Conservation (phyloP, 805 yeast species). For the Saccharomycopsis oosterbeekiorum region DNA sequence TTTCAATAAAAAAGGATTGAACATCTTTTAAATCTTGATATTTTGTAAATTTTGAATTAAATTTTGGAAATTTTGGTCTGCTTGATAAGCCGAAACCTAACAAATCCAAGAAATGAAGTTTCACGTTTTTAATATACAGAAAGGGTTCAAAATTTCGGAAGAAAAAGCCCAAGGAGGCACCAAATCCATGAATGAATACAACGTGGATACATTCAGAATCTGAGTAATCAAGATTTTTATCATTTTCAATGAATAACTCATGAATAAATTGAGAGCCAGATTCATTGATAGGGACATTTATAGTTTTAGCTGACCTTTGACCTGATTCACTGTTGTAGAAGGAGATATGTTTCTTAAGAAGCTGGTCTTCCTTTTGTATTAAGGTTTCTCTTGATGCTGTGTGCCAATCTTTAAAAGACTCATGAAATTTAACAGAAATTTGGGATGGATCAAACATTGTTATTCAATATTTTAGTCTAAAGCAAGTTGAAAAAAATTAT, state of each 20-base stretch:
- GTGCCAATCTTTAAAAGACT: constrained; percentile 12
- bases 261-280: constrained; percentile 45
- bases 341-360: constrained; percentile 4
- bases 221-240: constrained; percentile 2
- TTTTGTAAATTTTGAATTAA: constrained; percentile 17
- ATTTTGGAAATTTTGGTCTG: constrained; percentile 33
- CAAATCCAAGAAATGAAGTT: constrained; percentile 51
- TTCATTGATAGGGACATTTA: constrained; percentile 46
- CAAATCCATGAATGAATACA: constrained; percentile 77
- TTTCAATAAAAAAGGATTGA: constrained; percentile 31
- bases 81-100: constrained; percentile 56
- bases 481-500: neutral
- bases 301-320: constrained; percentile 34
- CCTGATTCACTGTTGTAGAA: constrained; percentile 31
- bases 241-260: constrained; percentile 55
- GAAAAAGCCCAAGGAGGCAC: constrained; percentile 74
- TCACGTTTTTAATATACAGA: constrained; percentile 40
- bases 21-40: constrained; percentile 25
- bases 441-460: neutral
- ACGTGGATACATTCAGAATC: constrained; percentile 33
- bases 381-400: neutral
- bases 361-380: constrained; percentile 3
- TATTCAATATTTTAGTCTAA: neutral
- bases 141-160: constrained; percentile 51
- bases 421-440: neutral